Percentiles rank a stretch among this genome's conserved stretches.
These are phyloP conservation scores for Lentinula lateritia DNA, from an alignment of 768 basidiomycete genomes.

Conservation along the genomic window DNA sequence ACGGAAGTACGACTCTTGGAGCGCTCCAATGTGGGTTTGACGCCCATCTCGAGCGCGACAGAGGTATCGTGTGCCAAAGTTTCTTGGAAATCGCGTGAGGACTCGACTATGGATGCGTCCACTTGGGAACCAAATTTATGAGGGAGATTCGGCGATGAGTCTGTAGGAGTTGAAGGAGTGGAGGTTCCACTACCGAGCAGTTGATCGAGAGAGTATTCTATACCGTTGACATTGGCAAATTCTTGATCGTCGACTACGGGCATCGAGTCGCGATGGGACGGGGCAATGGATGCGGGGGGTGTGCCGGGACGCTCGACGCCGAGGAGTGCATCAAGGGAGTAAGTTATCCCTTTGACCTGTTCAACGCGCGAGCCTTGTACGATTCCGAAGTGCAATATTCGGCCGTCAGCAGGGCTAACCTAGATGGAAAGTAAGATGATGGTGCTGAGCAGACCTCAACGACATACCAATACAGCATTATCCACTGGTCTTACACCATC, in stretches of 20 bases:
- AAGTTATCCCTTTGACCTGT: constrained; percentile 97
- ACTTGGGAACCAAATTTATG: constrained; percentile 62
- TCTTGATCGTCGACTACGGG: constrained; percentile 75
- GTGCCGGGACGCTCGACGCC: constrained; percentile 60
- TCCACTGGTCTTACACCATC: constrained; percentile 79
- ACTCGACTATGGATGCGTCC: constrained; percentile 69
- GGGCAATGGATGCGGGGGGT: constrained; percentile 33
- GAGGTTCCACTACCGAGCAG: constrained; percentile 65
- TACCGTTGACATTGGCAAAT: constrained; percentile 96
- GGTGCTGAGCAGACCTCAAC: not conserved
- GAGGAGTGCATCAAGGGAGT: constrained; percentile 90
- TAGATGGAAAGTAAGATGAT: constrained; percentile 19
- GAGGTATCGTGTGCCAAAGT: constrained; percentile 61
- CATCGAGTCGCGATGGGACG: constrained; percentile 44
- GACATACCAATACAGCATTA: constrained; percentile 60
- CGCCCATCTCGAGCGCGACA: constrained; percentile 71
- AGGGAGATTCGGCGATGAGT: constrained; percentile 20
- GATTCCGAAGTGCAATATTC: constrained; percentile 85
- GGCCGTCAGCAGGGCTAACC: constrained; percentile 95
- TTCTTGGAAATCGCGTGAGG: constrained; percentile 46
- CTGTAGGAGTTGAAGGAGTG: constrained; percentile 30
- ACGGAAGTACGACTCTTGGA: constrained; percentile 24
- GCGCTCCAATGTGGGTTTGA: constrained; percentile 32
- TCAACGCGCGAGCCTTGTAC: constrained; percentile 79
- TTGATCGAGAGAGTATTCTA: constrained; percentile 89